Base-by-base conservation (phyloP, 1,284 basidiomycete species). In the Grifola frondosa region DNA sequence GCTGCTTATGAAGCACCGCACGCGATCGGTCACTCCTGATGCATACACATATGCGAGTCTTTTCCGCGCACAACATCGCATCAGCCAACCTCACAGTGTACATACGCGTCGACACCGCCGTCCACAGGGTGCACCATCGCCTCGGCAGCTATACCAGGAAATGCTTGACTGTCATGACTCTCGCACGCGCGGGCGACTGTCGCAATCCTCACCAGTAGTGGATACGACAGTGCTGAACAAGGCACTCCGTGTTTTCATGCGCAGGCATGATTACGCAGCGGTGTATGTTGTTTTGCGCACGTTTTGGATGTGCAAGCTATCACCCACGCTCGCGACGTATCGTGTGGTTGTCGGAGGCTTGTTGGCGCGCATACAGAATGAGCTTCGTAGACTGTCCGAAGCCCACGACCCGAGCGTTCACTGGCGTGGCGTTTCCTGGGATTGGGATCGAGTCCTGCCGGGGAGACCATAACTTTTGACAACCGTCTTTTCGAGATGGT, bases 101-200 rank as follows among this genome's bases (percentile, higher is more conserved):
- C 51, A 50, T 30, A 45, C 46, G 0, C 65, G 67, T 29, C 41
- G 42, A 22, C 43, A 53, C 16, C 51, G 44, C 29, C 20, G 37
- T 1, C 51, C 50, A 3, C 13, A 17, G 13, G 23, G 42, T 17
- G 54, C 60, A 15, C 52, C 70, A 1, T 47, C 59, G 8, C 66
- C 73, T 5, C 70, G 77, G 17, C 49, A 53, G n/a, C 60, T 80
- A n/a, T 78, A 70, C 57, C 62, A 59, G 15, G 70, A 78, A 25
- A 71, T 80, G 70, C 58, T 75, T 36, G 40, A 48, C 28, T 63
- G 59, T 42, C 66, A 69, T 36, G 47, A 60, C 24, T 57, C 63
- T 30, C 59, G 53, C 30, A 59, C 47, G 5, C 20, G 42, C 5
- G 51, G 44, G 21, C 44, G 34, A 8, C 46, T 45, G 6, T 46